Evolutionary conservation across 2,329 filamentous ascomycete species (phyloP), one percentile per base, ranked within the genome.

Genomic region (Davidsoniella eucalypti): DNA sequence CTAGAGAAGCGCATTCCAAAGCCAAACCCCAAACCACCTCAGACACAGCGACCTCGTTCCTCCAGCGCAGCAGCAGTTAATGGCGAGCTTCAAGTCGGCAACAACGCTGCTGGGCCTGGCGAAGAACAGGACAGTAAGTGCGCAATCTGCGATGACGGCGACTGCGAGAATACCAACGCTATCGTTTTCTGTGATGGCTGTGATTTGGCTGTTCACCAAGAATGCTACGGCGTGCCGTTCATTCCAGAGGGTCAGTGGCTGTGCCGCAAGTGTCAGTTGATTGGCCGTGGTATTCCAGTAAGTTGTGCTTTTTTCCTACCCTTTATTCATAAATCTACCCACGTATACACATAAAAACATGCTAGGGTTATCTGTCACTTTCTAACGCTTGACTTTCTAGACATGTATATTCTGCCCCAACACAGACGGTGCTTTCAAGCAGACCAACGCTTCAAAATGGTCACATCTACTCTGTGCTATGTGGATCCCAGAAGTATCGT

Each of bases 111-210:
- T 3, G 48, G 48, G 8, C 59, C 57, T 3, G 87, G 87, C 17
- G 92, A 96, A 65, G 90, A 96, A 64, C 88, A 92, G 58, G 92
- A 98, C 64, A 94, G 84, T 58, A 96, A 94, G 64, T 98, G 92
- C 62, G 88, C 87, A 18, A 93, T 98, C 52, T 98, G 92, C 62
- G 92, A 98, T 61, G 92, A 98, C 60, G 92, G 92, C n/a, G 92
- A 98, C 61, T 98, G 92, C 61, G 92, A 98, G 66, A 98, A 98
- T 64, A 93, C 92, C 18, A 98, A 98, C 61, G 92, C 92, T 1
- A 98, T 98, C 60, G 92, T 98, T 18, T 98, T 98, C 61, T 98
- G 92, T 63, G 92, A 98, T 62, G 92, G 92, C 2, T 98, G 92
- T 65, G 93, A 98, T 65, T 70, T 98, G 47, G 92, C 92, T 3